Evolutionary conservation across 352 stramenopile genomes (phyloP), one percentile per base, ranked within the genome.

Genomic region (Pythium grandisporangium): DNA sequence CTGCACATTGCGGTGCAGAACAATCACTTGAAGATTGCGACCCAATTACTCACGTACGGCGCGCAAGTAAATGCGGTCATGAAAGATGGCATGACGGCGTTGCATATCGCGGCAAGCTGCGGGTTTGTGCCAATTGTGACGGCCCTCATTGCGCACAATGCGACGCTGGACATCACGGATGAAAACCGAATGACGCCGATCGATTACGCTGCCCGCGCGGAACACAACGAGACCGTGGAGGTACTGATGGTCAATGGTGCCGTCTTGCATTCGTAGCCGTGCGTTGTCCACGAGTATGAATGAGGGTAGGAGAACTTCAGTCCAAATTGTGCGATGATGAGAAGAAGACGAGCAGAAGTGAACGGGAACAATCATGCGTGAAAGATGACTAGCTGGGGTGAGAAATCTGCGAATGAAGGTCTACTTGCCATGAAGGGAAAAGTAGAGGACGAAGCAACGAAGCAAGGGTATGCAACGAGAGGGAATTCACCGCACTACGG

Each of bases 1-100:
- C 46, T 86, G 30, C 73, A 86, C 46, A 55, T 81, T 10, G 63
- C 78, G 8, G 78, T 81, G 51, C 61, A 80, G 37, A 77, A 80
- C 41, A 70, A 70, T 29, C 71, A 88, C 59, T 66, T 62, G 27
- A 46, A 84, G 17, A 58, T 84, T 14, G 67, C 87, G 21, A 55
- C 75, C 51, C 45, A 83, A 26, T 57, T 91, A 33, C 61, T 85
- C 11, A 52, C 73, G 17, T 68, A 61, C 34, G 70, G 68, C 7
- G 72, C 75, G 2, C 70, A 79, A 26, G 42, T 76, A 35, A 70
- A 86, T 23, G 39, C 23, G 6, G 19, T 13, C 10, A 45, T 35
- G 39, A 25, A 16, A 11, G 22, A 45, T 13, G 39, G 39, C 6
- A 58, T 62, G 48, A 62, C 54, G 38, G 33, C 54, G 25, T 37